Evolutionary conservation across 441 rosid genomes (phyloP).

Genomic region (Populus hybrid): DNA sequence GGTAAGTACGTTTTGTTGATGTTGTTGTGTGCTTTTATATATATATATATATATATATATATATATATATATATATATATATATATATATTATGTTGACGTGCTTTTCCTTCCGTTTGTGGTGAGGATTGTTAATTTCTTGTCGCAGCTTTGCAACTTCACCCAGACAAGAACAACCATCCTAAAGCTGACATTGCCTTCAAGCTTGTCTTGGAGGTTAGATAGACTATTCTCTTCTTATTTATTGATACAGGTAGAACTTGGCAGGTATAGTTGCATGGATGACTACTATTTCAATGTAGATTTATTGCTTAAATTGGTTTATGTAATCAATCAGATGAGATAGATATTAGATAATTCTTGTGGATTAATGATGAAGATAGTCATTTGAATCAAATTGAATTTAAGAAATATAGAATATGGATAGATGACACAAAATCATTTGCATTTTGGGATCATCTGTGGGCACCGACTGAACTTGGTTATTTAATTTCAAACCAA

Average conservation of each 20-base stretch:
- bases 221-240: not conserved
- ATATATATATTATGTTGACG: not conserved
- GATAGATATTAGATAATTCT: not conserved
- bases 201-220: slow-evolving; percentile 87
- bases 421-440: not conserved
- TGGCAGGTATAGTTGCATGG: not conserved
- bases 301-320: not conserved
- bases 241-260: not conserved
- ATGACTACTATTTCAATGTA: not conserved
- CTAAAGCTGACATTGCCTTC: slow-evolving; percentile 82
- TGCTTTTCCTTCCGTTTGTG: not conserved
- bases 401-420: not conserved
- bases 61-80: too few species aligned
- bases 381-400: not conserved
- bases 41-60: too few species aligned
- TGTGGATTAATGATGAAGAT: not conserved
- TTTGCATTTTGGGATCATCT: not conserved
- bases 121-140: not conserved
- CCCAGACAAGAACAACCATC: slow-evolving; percentile 91
- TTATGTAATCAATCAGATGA: not conserved
- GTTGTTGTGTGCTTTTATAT: not conserved
- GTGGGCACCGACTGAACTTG: not conserved
- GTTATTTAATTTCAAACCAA: not conserved
- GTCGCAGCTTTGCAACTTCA: slow-evolving; percentile 83
- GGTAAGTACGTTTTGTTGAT: slow-evolving; percentile 34